Percentiles rank a stretch among this genome's conserved stretches.
Evolutionary conservation across 140 eudicot genomes (phyloP).

Genomic region (Eryngium alpinum): DNA sequence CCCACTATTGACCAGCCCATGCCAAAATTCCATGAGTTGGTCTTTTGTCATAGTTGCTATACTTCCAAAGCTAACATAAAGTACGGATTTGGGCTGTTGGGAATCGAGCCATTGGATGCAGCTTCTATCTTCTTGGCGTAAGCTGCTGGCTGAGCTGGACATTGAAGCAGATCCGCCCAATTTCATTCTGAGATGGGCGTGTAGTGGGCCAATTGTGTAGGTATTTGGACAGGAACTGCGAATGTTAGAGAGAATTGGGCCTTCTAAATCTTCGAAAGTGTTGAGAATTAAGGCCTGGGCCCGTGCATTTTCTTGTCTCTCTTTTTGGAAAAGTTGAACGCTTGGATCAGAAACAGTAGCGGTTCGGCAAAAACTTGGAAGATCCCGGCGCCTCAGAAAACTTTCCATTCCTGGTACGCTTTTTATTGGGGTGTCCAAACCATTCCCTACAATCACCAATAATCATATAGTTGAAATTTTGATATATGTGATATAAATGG

Average conservation of each 20-base stretch:
- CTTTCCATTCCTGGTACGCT: conserved; percentile 38
- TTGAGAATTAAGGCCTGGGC: conserved; percentile 35
- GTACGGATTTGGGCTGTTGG: conserved; percentile 32
- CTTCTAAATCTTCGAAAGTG: conserved; percentile 42
- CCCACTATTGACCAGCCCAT: conserved; percentile 33
- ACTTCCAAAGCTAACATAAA: conserved; percentile 43
- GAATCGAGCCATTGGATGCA: conserved; percentile 37
- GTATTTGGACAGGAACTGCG: conserved; percentile 24
- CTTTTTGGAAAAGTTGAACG: conserved; percentile 3
- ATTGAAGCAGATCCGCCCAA: background rate
- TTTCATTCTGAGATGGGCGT: conserved; percentile 23
- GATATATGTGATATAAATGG: no score
- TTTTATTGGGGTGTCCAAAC: conserved; percentile 22
- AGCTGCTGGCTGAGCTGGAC: conserved; percentile 12
- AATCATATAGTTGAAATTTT: no score
- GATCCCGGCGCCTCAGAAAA: conserved; percentile 36
- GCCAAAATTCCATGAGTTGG: conserved; percentile 34
- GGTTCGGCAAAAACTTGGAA: conserved; percentile 31
- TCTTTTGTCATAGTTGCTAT: conserved; percentile 24
- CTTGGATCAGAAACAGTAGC: conserved; percentile 4
- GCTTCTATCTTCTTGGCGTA: conserved; percentile 28
- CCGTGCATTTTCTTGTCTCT: conserved; percentile 11
- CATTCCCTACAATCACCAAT: conserved; percentile 14
- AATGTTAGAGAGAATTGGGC: conserved; percentile 24
- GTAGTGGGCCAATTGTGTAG: conserved; percentile 41